Conservation (phyloP, 331 rosid genomes). For the Prunus yedoensis region DNA sequence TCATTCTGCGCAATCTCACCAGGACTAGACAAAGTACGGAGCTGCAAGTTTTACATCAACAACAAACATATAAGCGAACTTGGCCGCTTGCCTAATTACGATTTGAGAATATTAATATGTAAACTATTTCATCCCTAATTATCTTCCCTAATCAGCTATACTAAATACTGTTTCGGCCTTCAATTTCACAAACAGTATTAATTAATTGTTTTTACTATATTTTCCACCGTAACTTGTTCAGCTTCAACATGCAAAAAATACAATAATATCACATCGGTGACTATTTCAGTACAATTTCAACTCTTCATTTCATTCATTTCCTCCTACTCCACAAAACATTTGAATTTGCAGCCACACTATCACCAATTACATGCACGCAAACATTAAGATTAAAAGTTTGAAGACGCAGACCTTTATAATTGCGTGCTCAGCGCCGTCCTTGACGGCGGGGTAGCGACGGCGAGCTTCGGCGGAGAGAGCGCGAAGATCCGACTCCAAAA, state of each 20-base stretch:
- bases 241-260: background rate
- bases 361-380: background rate
- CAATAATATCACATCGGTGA: background rate
- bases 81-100: background rate
- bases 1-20: constrained; percentile 86
- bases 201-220: background rate
- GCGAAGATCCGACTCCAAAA: constrained; percentile 96
- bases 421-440: constrained; percentile 95
- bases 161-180: background rate
- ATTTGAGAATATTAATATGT: background rate
- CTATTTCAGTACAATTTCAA: background rate
- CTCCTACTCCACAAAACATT: background rate
- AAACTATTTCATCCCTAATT: background rate
- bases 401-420: constrained; percentile 67
- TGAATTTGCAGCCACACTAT: background rate
- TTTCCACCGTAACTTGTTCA: background rate
- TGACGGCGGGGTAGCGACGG: constrained; percentile 92
- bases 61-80: constrained; percentile 15
- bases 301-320: background rate
- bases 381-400: background rate
- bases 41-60: constrained; percentile 57
- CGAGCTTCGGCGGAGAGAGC: constrained; percentile 98
- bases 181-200: background rate
- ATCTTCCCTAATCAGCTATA: background rate
- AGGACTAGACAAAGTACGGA: constrained; percentile 78